Base-by-base conservation (phyloP, 2,329 filamentous ascomycete species). In the Sporothrix humicola region DNA sequence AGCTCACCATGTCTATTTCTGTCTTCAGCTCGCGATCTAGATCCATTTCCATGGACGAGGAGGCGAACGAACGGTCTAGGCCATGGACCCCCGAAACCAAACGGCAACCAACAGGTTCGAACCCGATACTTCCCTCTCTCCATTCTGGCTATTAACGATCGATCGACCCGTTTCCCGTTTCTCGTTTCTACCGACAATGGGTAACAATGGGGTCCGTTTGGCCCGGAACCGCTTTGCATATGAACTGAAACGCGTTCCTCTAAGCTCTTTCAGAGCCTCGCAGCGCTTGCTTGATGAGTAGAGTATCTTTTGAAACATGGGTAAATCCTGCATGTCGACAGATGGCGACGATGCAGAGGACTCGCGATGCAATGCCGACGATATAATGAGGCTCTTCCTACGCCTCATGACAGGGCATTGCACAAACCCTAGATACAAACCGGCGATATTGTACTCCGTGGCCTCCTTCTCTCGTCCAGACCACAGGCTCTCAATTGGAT, bases 1-100 rank as follows among this genome's bases (percentile, higher is more conserved):
- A 37, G 7, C 31, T 5, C 4, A 37, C 31, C 31, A 15, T 54
- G 7, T 54, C 48, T 69, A 69, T 69, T 54, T 37, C 17, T 42
- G 48, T n/a, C 48, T 37, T 15, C 65, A 69, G 37, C 46, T 69
- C 48, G 7, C 65, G 46, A 69, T 54, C 65, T 52, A 3, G 65
- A 42, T 37, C 31, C 31, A 37, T 7, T 63, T 26, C 9, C 52
- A 56, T 56, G 20, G 15, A 26, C 12, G 52, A 5, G n/a, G 8
- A n/a, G 20, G 9, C 9, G 9, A 17, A 17, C 13, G 2, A 10
- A 13, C 6, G 37, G 59, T n/a, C 37, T 23, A 7, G 59, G 37
- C 59, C 59, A 46, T 46, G 37, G 37, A n/a, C 59, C 42, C 42
- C 31, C 31, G 31, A 37, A 37, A 37, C 31, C 31, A 37, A 37